These are phyloP conservation scores for Bryopsis sp. DNA, from an alignment of 139 green algal species.

Conservation along the genomic window DNA sequence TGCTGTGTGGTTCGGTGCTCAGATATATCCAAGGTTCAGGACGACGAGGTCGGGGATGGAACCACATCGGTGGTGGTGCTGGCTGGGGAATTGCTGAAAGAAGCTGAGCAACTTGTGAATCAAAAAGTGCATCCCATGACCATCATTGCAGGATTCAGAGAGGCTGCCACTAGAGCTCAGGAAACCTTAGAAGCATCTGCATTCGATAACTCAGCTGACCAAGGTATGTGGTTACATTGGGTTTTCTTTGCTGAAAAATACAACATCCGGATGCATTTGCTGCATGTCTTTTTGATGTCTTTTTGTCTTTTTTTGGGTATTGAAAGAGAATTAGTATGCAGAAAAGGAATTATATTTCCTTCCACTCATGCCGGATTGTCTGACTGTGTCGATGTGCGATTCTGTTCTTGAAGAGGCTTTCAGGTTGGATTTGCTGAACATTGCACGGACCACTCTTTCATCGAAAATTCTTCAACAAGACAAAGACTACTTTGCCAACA, in stretches of 20 bases:
- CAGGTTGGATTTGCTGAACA: conserved; percentile 81
- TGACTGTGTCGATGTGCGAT: neutral
- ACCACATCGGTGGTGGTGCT: conserved; percentile 97
- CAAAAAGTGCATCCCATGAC: conserved; percentile 97
- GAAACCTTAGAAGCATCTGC: neutral
- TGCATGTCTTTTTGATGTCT: neutral
- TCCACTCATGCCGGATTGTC: neutral
- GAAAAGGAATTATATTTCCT: no score
- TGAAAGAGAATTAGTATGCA: no score
- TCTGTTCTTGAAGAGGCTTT: conserved; percentile 29
- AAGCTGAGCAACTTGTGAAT: conserved; percentile 90
- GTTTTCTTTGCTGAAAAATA: neutral
- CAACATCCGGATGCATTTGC: neutral
- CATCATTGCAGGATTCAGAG: conserved; percentile 94
- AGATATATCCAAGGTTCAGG: conserved; percentile 94
- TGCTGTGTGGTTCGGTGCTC: conserved; percentile 25
- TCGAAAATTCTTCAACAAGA: conserved; percentile 85
- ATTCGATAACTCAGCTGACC: neutral
- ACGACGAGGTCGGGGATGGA: conserved; percentile 97
- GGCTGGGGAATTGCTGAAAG: conserved; percentile 89
- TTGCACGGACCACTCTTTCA: conserved; percentile 89
- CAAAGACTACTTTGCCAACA: conserved; percentile 49
- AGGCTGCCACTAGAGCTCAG: no score
- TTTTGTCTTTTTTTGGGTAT: conserved; percentile 3
- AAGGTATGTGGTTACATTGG: no score